phyloP scores from a whole-genome alignment of 1,284 basidiomycete genomes.

The Xerocomus minutiporus region DNA sequence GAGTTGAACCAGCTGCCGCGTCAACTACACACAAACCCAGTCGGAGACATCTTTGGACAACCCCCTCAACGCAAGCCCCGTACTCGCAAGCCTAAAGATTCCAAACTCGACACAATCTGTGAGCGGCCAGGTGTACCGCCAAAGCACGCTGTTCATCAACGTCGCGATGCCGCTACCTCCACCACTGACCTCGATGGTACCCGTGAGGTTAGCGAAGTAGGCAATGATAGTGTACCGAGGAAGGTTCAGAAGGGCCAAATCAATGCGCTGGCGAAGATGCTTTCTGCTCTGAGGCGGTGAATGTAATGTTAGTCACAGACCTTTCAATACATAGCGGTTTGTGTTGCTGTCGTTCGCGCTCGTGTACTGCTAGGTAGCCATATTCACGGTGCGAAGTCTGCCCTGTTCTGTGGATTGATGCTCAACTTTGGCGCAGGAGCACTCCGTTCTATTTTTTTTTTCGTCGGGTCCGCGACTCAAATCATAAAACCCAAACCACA shows the following conservation, averaged over 20 bases:
- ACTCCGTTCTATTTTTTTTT: not conserved
- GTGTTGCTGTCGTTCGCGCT: constrained; percentile 29
- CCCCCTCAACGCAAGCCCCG: constrained; percentile 62
- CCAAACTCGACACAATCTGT: constrained; percentile 65
- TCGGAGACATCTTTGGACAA: constrained; percentile 56
- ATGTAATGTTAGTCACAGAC: constrained; percentile 30
- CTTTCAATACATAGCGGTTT: constrained; percentile 19
- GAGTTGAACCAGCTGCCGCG: constrained; percentile 64
- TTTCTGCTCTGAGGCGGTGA: constrained; percentile 69
- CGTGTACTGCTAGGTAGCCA: constrained; percentile 52
- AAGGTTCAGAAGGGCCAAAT: constrained; percentile 83
- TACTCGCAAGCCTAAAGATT: constrained; percentile 60
- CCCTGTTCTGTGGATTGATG: constrained; percentile 28
- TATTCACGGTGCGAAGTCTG: constrained; percentile 45
- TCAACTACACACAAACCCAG: constrained; percentile 54
- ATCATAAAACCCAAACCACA: constrained; percentile 23
- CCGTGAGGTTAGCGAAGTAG: constrained; percentile 24
- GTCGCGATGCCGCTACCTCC: constrained; percentile 59
- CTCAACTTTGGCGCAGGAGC: constrained; percentile 22
- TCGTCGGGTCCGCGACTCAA: constrained; percentile 28
- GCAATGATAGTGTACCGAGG: constrained; percentile 51
- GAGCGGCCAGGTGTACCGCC: constrained; percentile 49
- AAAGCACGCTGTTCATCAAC: constrained; percentile 28
- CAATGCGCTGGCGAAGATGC: constrained; percentile 78
- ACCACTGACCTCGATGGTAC: constrained; percentile 56